Evolutionary conservation across 164 flowering plant genomes (phyloP), one percentile per base, ranked within the genome.

Genomic region (Pachysandra terminalis): DNA sequence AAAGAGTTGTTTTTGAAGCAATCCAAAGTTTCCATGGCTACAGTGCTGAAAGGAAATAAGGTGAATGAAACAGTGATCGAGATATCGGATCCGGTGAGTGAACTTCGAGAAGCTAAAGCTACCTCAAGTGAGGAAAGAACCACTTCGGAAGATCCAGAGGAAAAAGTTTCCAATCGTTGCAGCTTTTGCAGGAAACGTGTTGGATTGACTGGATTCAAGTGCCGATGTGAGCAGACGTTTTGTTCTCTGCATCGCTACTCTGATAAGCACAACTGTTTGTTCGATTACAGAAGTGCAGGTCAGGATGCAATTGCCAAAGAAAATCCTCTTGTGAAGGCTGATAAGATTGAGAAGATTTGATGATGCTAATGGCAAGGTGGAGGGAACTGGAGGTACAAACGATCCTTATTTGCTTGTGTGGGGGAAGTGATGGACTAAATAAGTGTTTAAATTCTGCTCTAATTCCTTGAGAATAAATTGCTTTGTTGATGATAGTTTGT

Each of bases 241-340:
- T 81, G 83, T 61, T 40, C 65, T 7, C 16, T 17, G 27, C 83
- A 81, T 67, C 67, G 83, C 7, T 75, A 81, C 67, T 59, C 83
- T 0, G 81, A 81, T 16, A 66, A 73, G 45, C 86, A 78, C 58
- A 51, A 66, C 21, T 81, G 82, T 21, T n/a, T 35, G 41, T 74
- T 74, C 27, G 78, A 79, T 55, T 81, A 71, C 63, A 74, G 68
- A 70, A 51, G 62, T 21, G 73, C 72, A 4, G 80, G 71, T 0
- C 75, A 62, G 66, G 73, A 62, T 27, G 76, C 74, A 0, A 71
- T 78, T 17, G 84, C 78, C 0, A 74, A 72, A 64, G 78, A 76
- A 2, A 78, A 78, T 37, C 84, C 82, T 8, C 64, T 78, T 28
- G 76, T 81, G 57, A 79, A 79, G 77, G 80, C 82, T 0, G 78